Base-by-base conservation (phyloP, 495 filamentous ascomycete species). In the Hypoxylon crocopeplum region DNA sequence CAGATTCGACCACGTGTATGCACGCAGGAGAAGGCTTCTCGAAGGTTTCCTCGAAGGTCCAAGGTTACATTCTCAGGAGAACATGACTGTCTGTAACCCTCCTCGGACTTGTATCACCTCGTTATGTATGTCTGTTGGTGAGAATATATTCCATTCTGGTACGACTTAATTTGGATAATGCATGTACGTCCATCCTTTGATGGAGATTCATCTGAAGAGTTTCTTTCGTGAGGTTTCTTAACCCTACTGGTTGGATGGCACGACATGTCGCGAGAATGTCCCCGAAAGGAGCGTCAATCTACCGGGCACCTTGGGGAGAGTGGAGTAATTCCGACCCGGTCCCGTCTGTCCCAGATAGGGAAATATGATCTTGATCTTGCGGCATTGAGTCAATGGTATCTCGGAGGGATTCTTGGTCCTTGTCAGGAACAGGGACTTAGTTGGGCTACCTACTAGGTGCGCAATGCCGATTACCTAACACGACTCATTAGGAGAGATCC, bases 1-100 rank as follows among this genome's bases (percentile, higher is more conserved):
- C 53, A 58, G 41, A 54, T 58, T 20, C 48, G n/a, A 41, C 61
- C 61, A 64, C 61, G 61, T 64, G 61, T 64, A 56, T 59, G 46
- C 38, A 59, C 20, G 61, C 39, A 33, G 48, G 44, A 64, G 55
- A 64, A 59, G 39, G 22, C 45, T 59, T 64, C 61, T 56, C 0
- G 61, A 64, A 64, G 61, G 49, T 46, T 45, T 59, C 17, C 12
- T 64, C n/a, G 61, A 64, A 59, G 55, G 55, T 40, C 33, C 17
- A 8, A 56, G 17, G 27, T 30, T 55, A 45, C 42, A 39, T 29
- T n/a, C n/a, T n/a, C n/a, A n/a, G n/a, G 27, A 17, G 37, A 53
- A 45, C 25, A 34, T 48, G 39, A 5, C 7, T 57, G 20, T 59
- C 27, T 59, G 55, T 22, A 64, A 59, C 54, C 54, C 60, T 59